A percentile compares a stretch with the other conserved stretches of the same genome.
phyloP scores from a whole-genome alignment of 2,329 filamentous ascomycete species.

The Calonectria honghensis region DNA sequence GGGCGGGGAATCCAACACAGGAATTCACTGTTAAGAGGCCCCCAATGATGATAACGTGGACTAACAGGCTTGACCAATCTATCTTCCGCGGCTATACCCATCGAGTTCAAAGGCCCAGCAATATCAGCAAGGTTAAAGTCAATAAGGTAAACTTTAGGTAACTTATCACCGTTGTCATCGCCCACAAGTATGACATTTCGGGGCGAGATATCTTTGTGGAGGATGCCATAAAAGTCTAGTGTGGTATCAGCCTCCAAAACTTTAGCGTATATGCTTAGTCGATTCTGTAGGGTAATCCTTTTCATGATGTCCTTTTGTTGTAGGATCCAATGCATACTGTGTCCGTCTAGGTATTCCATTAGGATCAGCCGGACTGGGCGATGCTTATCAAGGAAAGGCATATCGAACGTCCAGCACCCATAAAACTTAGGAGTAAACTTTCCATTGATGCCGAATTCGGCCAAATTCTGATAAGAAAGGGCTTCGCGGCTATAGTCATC shows the following conservation, averaged over 20 bases:
- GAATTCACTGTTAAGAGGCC: not conserved
- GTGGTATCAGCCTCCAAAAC: too few relatives aligned
- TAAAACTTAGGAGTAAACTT: not conserved
- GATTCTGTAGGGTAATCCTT: too few relatives aligned
- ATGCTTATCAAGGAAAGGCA: not conserved
- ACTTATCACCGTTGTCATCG: not conserved
- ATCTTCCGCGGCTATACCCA: not conserved
- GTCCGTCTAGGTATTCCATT: not conserved
- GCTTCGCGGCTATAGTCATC: not conserved
- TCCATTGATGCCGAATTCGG: not conserved
- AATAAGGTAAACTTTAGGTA: not conserved
- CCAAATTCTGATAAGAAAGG: not conserved
- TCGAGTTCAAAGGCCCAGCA: not conserved
- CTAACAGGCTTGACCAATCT: not conserved
- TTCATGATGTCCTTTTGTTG: too few relatives aligned
- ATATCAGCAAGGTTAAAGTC: not conserved
- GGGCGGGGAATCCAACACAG: not conserved
- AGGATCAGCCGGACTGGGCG: not conserved
- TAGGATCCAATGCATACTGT: not conserved
- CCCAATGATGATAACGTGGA: not conserved
- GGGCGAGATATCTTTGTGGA: not conserved
- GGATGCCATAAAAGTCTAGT: not conserved
- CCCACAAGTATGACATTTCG: not conserved
- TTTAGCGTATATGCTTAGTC: too few relatives aligned
- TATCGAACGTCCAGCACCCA: not conserved